Conservation (phyloP, 2,329 filamentous ascomycete species). For the Paecilomyces dactylethromorphus region DNA sequence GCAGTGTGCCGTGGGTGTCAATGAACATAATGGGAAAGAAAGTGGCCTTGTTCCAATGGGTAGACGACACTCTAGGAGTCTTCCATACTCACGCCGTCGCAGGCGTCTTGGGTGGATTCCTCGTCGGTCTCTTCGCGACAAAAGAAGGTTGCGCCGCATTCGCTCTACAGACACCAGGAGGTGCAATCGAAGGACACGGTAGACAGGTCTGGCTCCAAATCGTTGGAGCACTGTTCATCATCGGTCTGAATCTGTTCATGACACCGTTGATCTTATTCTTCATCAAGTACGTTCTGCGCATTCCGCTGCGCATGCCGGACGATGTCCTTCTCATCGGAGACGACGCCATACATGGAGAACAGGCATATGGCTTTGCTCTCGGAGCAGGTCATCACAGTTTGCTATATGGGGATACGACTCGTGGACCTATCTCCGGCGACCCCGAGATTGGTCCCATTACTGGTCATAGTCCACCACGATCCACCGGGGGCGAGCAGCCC, state of each 20-base stretch:
- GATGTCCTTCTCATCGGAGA: conserved; percentile 42
- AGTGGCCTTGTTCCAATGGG: conserved; percentile 53
- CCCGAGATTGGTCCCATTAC: background rate
- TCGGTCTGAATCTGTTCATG: conserved; percentile 47
- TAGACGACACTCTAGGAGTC: conserved; percentile 48
- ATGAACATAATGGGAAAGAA: conserved; percentile 45
- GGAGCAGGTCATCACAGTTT: conserved; percentile 2
- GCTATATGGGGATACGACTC: background rate
- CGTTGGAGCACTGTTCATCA: conserved; percentile 43
- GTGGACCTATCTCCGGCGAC: background rate
- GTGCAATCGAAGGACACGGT: conserved; percentile 46
- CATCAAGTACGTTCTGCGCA: conserved; percentile 45
- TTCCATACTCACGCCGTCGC: conserved; percentile 46
- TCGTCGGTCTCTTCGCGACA: conserved; percentile 43
- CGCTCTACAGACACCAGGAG: conserved; percentile 38
- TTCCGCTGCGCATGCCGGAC: conserved; percentile 43
- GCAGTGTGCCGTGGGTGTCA: conserved; percentile 42
- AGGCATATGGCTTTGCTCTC: conserved; percentile 30
- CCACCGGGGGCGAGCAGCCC: background rate
- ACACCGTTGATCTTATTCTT: conserved; percentile 44
- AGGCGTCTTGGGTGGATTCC: conserved; percentile 41
- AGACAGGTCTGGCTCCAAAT: conserved; percentile 46
- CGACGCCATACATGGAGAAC: conserved; percentile 44
- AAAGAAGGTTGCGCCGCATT: conserved; percentile 42
- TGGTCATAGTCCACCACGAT: background rate